phyloP scores from a whole-genome alignment of 1,284 basidiomycete genomes.

The Thecaphora thlaspeos region DNA sequence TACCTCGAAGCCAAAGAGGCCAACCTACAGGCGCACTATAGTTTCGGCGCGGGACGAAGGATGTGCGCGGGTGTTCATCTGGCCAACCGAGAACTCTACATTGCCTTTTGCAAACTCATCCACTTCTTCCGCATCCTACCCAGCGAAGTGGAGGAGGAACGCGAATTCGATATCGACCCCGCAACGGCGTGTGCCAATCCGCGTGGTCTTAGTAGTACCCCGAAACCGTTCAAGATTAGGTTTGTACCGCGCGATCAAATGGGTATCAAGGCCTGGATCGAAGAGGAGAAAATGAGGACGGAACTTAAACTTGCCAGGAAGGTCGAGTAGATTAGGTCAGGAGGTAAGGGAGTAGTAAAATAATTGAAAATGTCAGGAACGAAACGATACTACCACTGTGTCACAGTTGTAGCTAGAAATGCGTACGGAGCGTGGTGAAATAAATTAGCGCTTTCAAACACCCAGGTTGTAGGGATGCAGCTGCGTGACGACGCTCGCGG shows the following conservation, averaged over 20 bases:
- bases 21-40: slow-evolving; percentile 30
- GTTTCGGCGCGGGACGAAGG: slow-evolving; percentile 23
- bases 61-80: slow-evolving; percentile 39
- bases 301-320: slow-evolving; percentile 15
- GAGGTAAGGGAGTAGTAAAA: no score
- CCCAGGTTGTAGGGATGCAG: no score
- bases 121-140: slow-evolving; percentile 31
- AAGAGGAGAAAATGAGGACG: slow-evolving; percentile 13
- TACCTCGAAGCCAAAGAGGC: slow-evolving; percentile 27
- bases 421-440: no score
- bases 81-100: slow-evolving; percentile 31
- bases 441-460: no score
- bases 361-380: no score
- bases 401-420: no score
- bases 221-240: slow-evolving; percentile 29
- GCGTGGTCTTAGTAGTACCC: slow-evolving; percentile 22
- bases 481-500: no score
- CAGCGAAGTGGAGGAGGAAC: slow-evolving; percentile 4
- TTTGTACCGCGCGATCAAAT: slow-evolving; percentile 20
- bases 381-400: no score
- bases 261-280: slow-evolving; percentile 19
- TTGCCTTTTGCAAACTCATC: slow-evolving; percentile 32
- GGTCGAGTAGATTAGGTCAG: no score
- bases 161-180: slow-evolving; percentile 25
- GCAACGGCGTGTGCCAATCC: slow-evolving; percentile 32